Base-by-base conservation (phyloP, 2,329 filamentous ascomycete species). In the Pseudopyricularia javanii region DNA sequence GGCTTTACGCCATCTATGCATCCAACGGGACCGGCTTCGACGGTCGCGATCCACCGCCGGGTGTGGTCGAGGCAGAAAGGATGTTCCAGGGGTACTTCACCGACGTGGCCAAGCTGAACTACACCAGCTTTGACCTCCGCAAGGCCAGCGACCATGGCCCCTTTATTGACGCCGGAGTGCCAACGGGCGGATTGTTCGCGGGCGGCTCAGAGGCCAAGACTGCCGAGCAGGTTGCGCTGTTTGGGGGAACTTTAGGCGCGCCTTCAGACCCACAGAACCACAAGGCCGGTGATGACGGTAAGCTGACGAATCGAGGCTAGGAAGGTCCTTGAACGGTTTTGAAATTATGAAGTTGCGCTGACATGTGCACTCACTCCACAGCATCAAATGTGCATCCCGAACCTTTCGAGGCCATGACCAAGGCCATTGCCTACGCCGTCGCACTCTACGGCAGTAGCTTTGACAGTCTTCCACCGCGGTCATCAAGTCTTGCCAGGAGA, bases 121-220 rank as follows among this genome's bases (percentile, higher is more conserved):
- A 7, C 78, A 82, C 57, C 73, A 73, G 71, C 40, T 80, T 74
- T 55, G 78, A 78, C 1, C 75, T 78, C 30, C 80, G 80, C 26
- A 75, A 77, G 47, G 88, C 88, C 61, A 76, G 78, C 62, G 83
- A 87, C 62, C 86, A 87, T 60, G 81, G 76, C 33, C 79, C 76
- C 3, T 86, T 87, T 68, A 78, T 85, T 56, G 74, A 78, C 14
- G 32, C 76, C 57, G 79, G 80, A 12, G 83, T 86, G 54, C 80
- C 85, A 2, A 76, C 78, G 0, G 84, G 84, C 30, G 84, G 85
- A 14, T 73, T 87, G 54, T 84, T 84, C 59, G 86, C 83, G 7
- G 65, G 70, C 51, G 63, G 63, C 11, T 79, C 80, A 64, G 77
- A 73, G 60, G 60, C 65, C 56, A 78, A 76, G 65, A 72, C 67